Evolutionary conservation across 2,329 filamentous ascomycete genomes (phyloP).

Genomic region (Talaromyces pinophilus): DNA sequence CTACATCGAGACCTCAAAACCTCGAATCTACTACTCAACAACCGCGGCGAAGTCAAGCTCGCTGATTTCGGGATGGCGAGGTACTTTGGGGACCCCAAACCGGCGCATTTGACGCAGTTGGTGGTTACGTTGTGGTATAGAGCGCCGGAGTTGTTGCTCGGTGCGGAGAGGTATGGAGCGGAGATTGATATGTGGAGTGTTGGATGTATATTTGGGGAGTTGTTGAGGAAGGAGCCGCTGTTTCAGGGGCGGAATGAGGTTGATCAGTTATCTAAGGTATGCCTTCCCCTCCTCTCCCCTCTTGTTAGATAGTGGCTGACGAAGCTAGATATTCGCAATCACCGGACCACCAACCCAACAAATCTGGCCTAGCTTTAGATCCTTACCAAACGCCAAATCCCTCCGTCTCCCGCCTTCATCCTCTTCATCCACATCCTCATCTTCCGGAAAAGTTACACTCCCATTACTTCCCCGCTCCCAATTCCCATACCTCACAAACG

Average conservation of each 20-base stretch:
- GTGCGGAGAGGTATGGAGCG: constrained; percentile 70
- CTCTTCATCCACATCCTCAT: constrained; percentile 39
- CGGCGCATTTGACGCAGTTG: constrained; percentile 78
- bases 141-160: constrained; percentile 84
- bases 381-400: constrained; percentile 80
- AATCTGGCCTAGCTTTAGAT: constrained; percentile 81
- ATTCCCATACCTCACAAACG: constrained; percentile 78
- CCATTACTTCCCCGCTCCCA: constrained; percentile 66
- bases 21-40: constrained; percentile 90
- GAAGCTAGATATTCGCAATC: constrained; percentile 70
- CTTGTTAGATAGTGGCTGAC: background rate
- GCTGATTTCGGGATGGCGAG: constrained; percentile 98
- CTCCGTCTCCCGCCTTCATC: constrained; percentile 63
- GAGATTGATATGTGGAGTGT: constrained; percentile 94
- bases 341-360: constrained; percentile 83
- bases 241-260: constrained; percentile 91
- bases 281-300: background rate
- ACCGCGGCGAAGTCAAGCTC: constrained; percentile 90
- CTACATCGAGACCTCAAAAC: constrained; percentile 93
- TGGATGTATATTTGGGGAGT: constrained; percentile 92
- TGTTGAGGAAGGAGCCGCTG: constrained; percentile 78
- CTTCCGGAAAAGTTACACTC: constrained; percentile 26
- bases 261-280: constrained; percentile 72
- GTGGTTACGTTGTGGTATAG: constrained; percentile 98
- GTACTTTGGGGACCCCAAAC: constrained; percentile 74